Evolutionary conservation across 805 yeast species (phyloP).

Genomic region (Saccharomycopsis vini): DNA sequence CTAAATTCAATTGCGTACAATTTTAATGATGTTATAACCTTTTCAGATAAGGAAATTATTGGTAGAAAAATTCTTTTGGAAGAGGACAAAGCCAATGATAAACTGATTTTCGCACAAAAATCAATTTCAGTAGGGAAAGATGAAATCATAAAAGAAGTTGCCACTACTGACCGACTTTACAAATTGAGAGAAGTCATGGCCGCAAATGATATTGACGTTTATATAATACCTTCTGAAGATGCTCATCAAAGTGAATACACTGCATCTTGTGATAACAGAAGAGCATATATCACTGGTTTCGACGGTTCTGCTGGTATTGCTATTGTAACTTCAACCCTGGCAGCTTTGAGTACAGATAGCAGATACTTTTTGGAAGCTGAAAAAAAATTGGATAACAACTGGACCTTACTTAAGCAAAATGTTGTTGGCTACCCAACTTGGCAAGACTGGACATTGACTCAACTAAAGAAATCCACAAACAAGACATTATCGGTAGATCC

Average conservation of each 20-base stretch:
- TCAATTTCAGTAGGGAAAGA: neutral
- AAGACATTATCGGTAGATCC: constrained; percentile 64
- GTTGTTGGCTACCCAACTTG: constrained; percentile 41
- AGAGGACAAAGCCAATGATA: constrained; percentile 5
- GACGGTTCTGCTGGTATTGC: constrained; percentile 58
- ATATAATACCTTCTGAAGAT: constrained; percentile 50
- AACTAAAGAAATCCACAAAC: neutral
- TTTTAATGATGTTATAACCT: constrained; percentile 15
- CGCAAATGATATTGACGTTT: constrained; percentile 38
- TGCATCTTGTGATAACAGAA: constrained; percentile 42
- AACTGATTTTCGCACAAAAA: constrained; percentile 1
- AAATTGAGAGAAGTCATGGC: constrained; percentile 38
- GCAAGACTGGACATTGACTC: constrained; percentile 48
- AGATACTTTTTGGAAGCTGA: constrained; percentile 52
- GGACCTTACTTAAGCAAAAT: constrained; percentile 48
- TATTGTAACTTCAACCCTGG: constrained; percentile 41
- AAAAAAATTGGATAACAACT: constrained; percentile 51
- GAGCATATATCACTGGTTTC: constrained; percentile 51
- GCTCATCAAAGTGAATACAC: constrained; percentile 59
- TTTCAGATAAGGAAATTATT: constrained; percentile 13
- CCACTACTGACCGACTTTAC: constrained; percentile 31
- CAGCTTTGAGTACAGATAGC: constrained; percentile 50
- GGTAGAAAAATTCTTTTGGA: neutral
- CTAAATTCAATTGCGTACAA: constrained; percentile 1
- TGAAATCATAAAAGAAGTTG: constrained; percentile 18